Base-by-base conservation (phyloP, 1,284 basidiomycete species). In the Microbotryum intermedium region DNA sequence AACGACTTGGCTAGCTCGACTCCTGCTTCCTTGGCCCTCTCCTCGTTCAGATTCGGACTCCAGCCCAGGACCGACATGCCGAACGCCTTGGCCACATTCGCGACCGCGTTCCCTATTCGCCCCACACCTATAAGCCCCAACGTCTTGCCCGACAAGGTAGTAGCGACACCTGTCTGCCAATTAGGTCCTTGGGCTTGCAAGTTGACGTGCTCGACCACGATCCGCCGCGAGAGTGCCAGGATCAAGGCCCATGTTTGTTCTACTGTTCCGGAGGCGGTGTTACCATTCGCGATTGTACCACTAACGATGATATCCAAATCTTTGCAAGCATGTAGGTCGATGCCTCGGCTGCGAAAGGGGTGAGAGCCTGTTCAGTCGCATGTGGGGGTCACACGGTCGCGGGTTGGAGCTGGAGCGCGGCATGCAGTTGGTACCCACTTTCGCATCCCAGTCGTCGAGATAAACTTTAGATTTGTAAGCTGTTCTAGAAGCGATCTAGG, bases 211-310 rank as follows among this genome's bases (percentile, higher is more conserved):
- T 85, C 82, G 1, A 76, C 70, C 10, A 76, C 74, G 26, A 85
- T 74, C 57, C 79, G 73, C 54, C 84, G 77, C 39, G 79, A 78
- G 6, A 82, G 79, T 1, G 80, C 79, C 16, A 87, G 73, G 34
- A 84, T 78, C 49, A 86, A 74, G n/a, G 82, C 80, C 82, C 83
- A 85, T 29, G 84, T 84, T 62, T 83, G 82, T 68, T 84, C 82
- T 50, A 80, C 62, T 1, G 82, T 83, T 3, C 65, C 62, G 2
- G 57, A 53, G 39, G 53, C 50, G 7, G 79, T 76, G 50, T 79
- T 76, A 1, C 73, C 70, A 54, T 79, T 76, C 16, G 54, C 45
- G 10, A 73, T 75, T 0, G 84, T 84, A 5, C 81, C 84, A 28
- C 79, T 81, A 2, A 86, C 83, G 2, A 77, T 67, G 25, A 86